phyloP scores from a whole-genome alignment of 1,139 yeast species.

The Kurtzmaniella quercitrusa region DNA sequence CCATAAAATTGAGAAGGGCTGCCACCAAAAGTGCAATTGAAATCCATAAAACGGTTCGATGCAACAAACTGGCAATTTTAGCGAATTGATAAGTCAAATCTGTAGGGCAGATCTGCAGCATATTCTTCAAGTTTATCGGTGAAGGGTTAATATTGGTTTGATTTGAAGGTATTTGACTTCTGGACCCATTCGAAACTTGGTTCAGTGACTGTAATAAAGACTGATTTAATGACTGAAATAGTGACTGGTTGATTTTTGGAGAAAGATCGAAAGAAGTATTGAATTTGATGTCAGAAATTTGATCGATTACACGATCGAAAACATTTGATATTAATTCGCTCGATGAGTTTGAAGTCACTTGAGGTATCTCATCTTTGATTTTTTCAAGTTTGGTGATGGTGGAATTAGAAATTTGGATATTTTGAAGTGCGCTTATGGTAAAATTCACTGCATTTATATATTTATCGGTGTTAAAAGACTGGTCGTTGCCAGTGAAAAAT shows the following conservation, averaged over 20 bases:
- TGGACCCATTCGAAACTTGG: too few species aligned
- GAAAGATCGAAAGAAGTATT: too few species aligned
- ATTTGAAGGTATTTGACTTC: too few species aligned
- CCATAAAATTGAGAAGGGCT: neutral
- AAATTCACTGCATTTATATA: conserved; percentile 47
- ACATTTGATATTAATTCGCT: conserved; percentile 44
- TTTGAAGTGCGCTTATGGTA: conserved; percentile 51
- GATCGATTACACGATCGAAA: conserved; percentile 46
- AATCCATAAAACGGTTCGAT: neutral
- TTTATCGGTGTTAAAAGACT: conserved; percentile 15
- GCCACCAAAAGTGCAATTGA: neutral
- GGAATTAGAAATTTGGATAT: conserved; percentile 60
- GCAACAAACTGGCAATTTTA: neutral
- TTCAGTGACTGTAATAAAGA: too few species aligned
- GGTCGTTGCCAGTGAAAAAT: conserved; percentile 49
- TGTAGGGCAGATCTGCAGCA: neutral
- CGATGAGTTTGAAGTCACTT: conserved; percentile 50
- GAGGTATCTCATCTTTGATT: conserved; percentile 49
- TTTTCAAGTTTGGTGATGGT: conserved; percentile 50
- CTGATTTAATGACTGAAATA: too few species aligned
- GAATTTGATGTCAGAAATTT: conserved; percentile 20
- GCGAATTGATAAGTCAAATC: neutral
- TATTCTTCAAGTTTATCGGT: neutral
- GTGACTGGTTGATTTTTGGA: too few species aligned
- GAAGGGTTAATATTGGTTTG: too few species aligned